These are phyloP conservation scores for Leccinum pellstonianum DNA, from an alignment of 768 basidiomycete species.

Conservation along the genomic window DNA sequence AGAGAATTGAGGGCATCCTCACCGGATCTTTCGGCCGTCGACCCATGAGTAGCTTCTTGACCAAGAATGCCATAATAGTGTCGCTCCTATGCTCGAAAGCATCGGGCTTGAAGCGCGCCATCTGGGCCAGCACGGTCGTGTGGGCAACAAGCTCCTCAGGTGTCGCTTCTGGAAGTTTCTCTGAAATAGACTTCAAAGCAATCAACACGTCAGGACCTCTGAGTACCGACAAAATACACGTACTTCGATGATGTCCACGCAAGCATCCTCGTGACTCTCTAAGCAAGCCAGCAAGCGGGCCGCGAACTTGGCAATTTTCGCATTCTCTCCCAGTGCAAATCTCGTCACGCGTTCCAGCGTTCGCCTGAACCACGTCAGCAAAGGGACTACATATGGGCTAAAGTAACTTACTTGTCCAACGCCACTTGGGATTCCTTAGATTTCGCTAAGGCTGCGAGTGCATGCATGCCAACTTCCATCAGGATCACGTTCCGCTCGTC, in stretches of 20 bases:
- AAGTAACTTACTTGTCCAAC: slow-evolving; percentile 60
- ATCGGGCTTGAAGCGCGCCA: slow-evolving; percentile 64
- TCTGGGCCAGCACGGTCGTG: slow-evolving; percentile 69
- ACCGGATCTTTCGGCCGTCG: slow-evolving; percentile 48
- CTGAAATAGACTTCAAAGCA: slow-evolving; percentile 53
- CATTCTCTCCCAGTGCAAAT: slow-evolving; percentile 57
- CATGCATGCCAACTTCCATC: slow-evolving; percentile 72
- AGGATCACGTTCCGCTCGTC: slow-evolving; percentile 56
- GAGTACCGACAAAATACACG: slow-evolving; percentile 14
- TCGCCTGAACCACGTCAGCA: slow-evolving; percentile 43
- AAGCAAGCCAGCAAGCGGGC: slow-evolving; percentile 67
- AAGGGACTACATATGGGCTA: not conserved
- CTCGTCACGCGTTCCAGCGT: slow-evolving; percentile 62
- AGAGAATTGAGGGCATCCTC: slow-evolving; percentile 21
- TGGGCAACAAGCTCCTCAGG: slow-evolving; percentile 61
- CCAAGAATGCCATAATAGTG: slow-evolving; percentile 65
- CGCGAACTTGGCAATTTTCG: slow-evolving; percentile 81
- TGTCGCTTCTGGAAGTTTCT: slow-evolving; percentile 44
- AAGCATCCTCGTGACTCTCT: slow-evolving; percentile 50
- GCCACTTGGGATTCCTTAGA: slow-evolving; percentile 57
- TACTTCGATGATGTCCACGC: slow-evolving; percentile 65
- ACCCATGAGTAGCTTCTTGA: slow-evolving; percentile 68
- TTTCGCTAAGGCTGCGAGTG: slow-evolving; percentile 64
- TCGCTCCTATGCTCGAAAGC: slow-evolving; percentile 81
- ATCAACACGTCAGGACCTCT: not conserved